Percentiles rank a stretch among this genome's conserved stretches.
phyloP scores from a whole-genome alignment of 805 yeast species.

The Wickerhamomyces rabaulensis region DNA sequence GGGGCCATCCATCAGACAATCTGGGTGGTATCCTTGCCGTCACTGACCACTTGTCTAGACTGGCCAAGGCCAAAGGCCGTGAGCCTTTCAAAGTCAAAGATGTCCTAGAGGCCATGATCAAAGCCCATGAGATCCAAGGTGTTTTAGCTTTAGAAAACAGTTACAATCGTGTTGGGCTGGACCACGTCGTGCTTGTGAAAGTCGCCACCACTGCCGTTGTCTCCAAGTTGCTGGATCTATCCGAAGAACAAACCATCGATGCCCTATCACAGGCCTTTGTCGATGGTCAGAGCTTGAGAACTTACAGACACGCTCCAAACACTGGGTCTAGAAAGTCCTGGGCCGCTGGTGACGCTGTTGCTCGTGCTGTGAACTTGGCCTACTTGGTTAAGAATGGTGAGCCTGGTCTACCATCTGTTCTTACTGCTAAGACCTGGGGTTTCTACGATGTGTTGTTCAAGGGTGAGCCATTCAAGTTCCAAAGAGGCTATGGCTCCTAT shows the following conservation, averaged over 20 bases:
- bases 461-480: conserved; percentile 48
- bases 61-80: conserved; percentile 36
- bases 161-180: conserved; percentile 53
- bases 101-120: conserved; percentile 51
- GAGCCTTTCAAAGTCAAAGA: conserved; percentile 41
- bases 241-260: conserved; percentile 45
- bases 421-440: conserved; percentile 58
- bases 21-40: conserved; percentile 55
- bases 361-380: conserved; percentile 53
- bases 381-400: conserved; percentile 47
- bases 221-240: conserved; percentile 46
- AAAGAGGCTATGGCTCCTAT: conserved; percentile 48
- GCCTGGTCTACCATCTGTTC: conserved; percentile 52
- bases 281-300: conserved; percentile 54
- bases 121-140: conserved; percentile 63
- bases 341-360: conserved; percentile 64
- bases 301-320: conserved; percentile 61
- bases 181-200: conserved; percentile 54
- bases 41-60: conserved; percentile 49
- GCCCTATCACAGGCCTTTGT: conserved; percentile 57
- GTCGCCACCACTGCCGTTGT: conserved; percentile 59
- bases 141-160: conserved; percentile 54
- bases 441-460: conserved; percentile 56
- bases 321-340: conserved; percentile 60
- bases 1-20: conserved; percentile 66